These are phyloP conservation scores for Dichotomopilus funicola DNA, from an alignment of 2,329 filamentous ascomycete species.

Conservation along the genomic window DNA sequence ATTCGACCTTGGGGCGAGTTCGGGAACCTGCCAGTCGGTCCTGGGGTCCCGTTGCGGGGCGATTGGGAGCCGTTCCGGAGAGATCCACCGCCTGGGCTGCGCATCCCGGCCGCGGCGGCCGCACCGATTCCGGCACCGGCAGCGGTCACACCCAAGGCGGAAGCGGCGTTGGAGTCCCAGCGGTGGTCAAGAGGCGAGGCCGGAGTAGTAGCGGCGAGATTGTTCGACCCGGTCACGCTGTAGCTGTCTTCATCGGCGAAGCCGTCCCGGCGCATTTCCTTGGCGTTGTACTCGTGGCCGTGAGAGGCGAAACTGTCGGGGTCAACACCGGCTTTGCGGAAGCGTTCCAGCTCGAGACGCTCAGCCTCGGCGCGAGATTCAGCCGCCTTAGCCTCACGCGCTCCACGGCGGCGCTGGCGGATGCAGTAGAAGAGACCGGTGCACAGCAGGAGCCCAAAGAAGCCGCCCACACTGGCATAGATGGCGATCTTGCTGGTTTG, in stretches of 20 bases:
- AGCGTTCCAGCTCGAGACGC: slow-evolving; percentile 45
- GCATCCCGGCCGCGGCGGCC: slow-evolving; percentile 16
- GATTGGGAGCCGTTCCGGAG: slow-evolving; percentile 23
- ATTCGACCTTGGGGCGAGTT: slow-evolving; percentile 4
- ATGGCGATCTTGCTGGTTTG: slow-evolving; percentile 45
- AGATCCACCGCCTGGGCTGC: slow-evolving; percentile 25
- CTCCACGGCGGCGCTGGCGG: slow-evolving; percentile 47
- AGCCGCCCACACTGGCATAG: slow-evolving; percentile 43
- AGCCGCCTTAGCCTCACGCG: slow-evolving; percentile 43
- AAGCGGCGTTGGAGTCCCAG: slow-evolving; percentile 17
- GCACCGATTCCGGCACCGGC: slow-evolving; percentile 20
- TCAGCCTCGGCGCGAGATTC: slow-evolving; percentile 41
- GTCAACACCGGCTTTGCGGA: slow-evolving; percentile 42
- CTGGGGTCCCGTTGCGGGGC: slow-evolving; percentile 21
- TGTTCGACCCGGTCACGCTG: slow-evolving; percentile 27
- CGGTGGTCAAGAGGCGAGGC: slow-evolving; percentile 28
- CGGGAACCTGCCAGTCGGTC: slow-evolving; percentile 4
- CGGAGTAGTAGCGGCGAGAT: slow-evolving; percentile 7
- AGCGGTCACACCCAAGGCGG: slow-evolving; percentile 17
- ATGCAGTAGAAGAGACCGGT: slow-evolving; percentile 47
- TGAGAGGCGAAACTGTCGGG: slow-evolving; percentile 38
- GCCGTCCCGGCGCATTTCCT: slow-evolving; percentile 29
- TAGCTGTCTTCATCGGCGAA: slow-evolving; percentile 27
- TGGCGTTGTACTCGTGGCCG: slow-evolving; percentile 34
- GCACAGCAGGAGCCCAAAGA: slow-evolving; percentile 37